phyloP scores from a whole-genome alignment of 768 basidiomycete species.

The Mycena chlorophos region DNA sequence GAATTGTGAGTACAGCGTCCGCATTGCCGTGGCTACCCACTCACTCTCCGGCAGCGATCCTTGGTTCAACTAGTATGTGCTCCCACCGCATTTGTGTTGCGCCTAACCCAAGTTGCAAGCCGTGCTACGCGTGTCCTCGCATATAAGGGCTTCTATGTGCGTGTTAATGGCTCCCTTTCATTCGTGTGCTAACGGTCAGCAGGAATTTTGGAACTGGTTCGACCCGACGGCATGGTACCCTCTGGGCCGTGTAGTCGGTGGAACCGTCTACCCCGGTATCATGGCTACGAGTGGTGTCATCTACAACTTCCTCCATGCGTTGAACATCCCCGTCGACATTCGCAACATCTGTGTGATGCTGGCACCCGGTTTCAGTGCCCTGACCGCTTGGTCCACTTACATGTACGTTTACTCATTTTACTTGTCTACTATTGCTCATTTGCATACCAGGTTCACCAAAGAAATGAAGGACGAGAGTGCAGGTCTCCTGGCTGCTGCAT shows the following conservation, averaged over 20 bases:
- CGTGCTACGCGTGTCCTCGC: slow-evolving; percentile 92
- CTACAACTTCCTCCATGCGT: slow-evolving; percentile 82
- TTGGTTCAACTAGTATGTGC: slow-evolving; percentile 97
- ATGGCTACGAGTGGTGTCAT: slow-evolving; percentile 99
- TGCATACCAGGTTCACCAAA: slow-evolving; percentile 76
- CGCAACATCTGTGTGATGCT: slow-evolving; percentile 95
- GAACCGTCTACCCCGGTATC: slow-evolving; percentile 96
- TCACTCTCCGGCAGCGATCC: slow-evolving; percentile 66
- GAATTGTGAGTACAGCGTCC: slow-evolving; percentile 75
- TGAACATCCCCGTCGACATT: slow-evolving; percentile 96
- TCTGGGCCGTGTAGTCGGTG: slow-evolving; percentile 95
- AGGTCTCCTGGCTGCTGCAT: slow-evolving; percentile 94
- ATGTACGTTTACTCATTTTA: slow-evolving; percentile 54
- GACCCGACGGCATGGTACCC: slow-evolving; percentile 99
- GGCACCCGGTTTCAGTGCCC: slow-evolving; percentile 93
- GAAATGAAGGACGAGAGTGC: slow-evolving; percentile 96
- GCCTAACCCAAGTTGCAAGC: slow-evolving; percentile 41
- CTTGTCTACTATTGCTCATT: not conserved
- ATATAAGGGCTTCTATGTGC: slow-evolving; percentile 91
- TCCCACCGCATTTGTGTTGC: slow-evolving; percentile 10
- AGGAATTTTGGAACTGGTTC: slow-evolving; percentile 99
- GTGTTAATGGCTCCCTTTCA: slow-evolving; percentile 28
- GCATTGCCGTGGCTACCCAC: not conserved
- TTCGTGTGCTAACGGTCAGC: slow-evolving; percentile 1
- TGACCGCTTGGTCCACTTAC: slow-evolving; percentile 96